Base-by-base conservation (phyloP, 495 filamentous ascomycete species). In the Penicillium pancosmium region DNA sequence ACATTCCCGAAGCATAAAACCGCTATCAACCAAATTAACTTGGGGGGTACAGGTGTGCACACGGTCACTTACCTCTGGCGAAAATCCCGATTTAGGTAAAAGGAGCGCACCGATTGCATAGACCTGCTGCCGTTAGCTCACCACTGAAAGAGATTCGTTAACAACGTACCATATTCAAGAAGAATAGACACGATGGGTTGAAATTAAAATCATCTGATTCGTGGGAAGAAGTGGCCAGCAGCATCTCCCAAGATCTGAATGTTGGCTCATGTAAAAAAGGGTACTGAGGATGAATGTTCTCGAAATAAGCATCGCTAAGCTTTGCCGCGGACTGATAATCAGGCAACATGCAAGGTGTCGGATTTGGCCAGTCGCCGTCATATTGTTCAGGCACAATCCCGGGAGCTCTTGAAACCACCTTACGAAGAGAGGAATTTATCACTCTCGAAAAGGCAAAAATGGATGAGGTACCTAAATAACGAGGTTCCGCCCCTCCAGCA, bases 241-340 rank as follows among this genome's bases (percentile, higher is more conserved):
- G 2, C 3, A 23, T 23, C 23, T 23, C 23, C 23, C 23, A 23
- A 23, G 23, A 23, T 34, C 54, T 21, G 43, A 66, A 66, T 2
- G 63, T 66, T 33, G 63, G 63, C 41, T 57, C 46, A 43, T 66
- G 63, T 18, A 66, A 36, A 49, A 66, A 66, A 9, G 63, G 63
- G 35, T 66, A 66, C 21, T 66, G 59, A 3, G 55, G 52, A 36
- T 66, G 59, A 23, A 66, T 54, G 40, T 62, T 58, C 21, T 33
- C n/a, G 48, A 66, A 66, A 31, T 62, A 66, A 2, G 60, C 59
- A 25, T 66, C 23, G 34, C 44, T 56, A 15, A 66, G 41, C 35
- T 25, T 49, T 38, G 44, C 8, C 0, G 55, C 63, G 0, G 53
- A 6, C 7, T 40, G 11, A 19, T 53, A 49, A n/a, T 56, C 53